Evolutionary conservation across 2,329 filamentous ascomycete genomes (phyloP), one percentile per base, ranked within the genome.

Genomic region (Penicillium sp.): DNA sequence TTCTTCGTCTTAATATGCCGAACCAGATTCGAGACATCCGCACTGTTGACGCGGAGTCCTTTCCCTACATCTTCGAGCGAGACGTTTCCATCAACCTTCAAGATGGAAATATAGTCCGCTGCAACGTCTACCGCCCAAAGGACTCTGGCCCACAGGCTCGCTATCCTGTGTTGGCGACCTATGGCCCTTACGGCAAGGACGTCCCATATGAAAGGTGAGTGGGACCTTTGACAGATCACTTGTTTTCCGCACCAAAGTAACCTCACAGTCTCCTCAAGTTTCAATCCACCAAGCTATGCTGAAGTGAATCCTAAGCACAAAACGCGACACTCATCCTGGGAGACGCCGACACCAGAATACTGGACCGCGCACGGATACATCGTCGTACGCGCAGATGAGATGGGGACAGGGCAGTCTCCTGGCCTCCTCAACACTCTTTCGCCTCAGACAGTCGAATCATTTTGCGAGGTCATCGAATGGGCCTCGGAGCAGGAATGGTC

Each of bases 151-250:
- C 3, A 2, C 10, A 15, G 38, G 26, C 15, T 44, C 39, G 72
- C 69, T 52, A 48, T 31, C 86, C 86, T 0, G 85, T 87, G 0
- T 65, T 89, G 9, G 79, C 85, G 1, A 89, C 85, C 0, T 89
- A 89, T 58, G 86, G 85, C 0, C 86, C 86, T 0, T 89, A 89
- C 58, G 86, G 86, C 36, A 89, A 89, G 59, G 85, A 89, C 61
- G 84, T 87, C 24, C 81, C 77, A 13, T 88, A 88, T 64, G 71
- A 76, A 54, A 28, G 42, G 54, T 63, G 38, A 6, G 52, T 50
- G 12, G 16, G 10, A n/a, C 75, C 24, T 2, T 26, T 26, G 5
- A 6, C 24, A 7, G 7, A 26, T 6, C 24, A 26, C 24, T 6
- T 5, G 6, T 79, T 74, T 77, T 15, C 4, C 9, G 2, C 15